Evolutionary conservation across 192 early-diverging fungal genomes (phyloP).

Genomic region (Backusella liffmaniae): DNA sequence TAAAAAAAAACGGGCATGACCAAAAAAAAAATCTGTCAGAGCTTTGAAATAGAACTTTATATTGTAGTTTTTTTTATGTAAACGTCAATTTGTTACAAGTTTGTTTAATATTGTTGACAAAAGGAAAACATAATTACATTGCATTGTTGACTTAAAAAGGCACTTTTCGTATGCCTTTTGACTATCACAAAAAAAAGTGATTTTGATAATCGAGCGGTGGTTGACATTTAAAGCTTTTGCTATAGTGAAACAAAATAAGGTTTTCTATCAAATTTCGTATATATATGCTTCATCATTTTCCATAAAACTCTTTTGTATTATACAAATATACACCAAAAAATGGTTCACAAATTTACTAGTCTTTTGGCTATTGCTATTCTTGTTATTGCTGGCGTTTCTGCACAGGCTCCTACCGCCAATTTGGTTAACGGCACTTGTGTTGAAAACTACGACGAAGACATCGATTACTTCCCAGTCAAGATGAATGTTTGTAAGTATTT

Average conservation of each 20-base stretch:
- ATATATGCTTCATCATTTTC: not conserved
- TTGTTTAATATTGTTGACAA: not conserved
- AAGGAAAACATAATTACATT: not conserved
- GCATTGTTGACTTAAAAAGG: not conserved
- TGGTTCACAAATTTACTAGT: not conserved
- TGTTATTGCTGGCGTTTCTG: constrained; percentile 11
- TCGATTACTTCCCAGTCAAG: constrained; percentile 50
- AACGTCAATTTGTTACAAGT: not conserved
- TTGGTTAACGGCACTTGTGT: constrained; percentile 27
- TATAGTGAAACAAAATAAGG: not conserved
- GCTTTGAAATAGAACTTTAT: not conserved
- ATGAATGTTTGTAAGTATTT: constrained; percentile 34
- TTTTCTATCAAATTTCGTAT: not conserved
- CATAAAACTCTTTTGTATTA: not conserved
- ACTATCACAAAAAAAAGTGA: not conserved
- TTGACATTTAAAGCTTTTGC: not conserved
- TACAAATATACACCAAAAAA: not conserved
- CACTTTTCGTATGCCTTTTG: not conserved
- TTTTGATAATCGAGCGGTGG: not conserved
- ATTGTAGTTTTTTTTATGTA: not conserved
- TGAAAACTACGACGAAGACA: constrained; percentile 35
- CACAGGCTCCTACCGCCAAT: constrained; percentile 21
- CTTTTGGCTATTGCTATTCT: constrained; percentile 9
- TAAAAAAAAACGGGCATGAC: not conserved
- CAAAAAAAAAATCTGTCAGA: not conserved